These are phyloP conservation scores for Rhizopus arrhizus DNA, from an alignment of 371 early-diverging fungal species.

Conservation along the genomic window DNA sequence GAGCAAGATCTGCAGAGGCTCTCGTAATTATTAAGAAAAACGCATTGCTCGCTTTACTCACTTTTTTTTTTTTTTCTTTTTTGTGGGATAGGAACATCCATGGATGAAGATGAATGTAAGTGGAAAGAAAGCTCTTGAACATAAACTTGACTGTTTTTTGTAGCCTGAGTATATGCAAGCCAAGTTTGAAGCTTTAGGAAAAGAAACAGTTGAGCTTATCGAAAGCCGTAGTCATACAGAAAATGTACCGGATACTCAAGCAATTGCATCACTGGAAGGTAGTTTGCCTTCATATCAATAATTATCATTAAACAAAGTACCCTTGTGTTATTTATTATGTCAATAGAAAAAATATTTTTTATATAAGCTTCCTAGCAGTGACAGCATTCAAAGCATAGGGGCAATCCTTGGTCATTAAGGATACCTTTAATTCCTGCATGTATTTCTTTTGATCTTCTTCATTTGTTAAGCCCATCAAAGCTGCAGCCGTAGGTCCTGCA, in stretches of 20 bases:
- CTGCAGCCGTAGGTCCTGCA: background rate
- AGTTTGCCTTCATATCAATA: background rate
- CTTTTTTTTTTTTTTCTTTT: background rate
- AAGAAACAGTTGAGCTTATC: background rate
- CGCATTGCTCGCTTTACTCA: background rate
- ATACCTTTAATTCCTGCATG: background rate
- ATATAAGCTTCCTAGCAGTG: background rate
- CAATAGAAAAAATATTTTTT: too few species aligned
- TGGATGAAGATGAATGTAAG: slow-evolving; percentile 32
- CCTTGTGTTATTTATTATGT: too few species aligned
- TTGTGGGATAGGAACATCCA: slow-evolving; percentile 8
- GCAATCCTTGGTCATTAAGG: background rate
- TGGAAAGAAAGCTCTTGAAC: background rate
- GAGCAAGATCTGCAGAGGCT: slow-evolving; percentile 53
- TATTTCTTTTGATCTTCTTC: background rate
- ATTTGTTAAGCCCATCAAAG: background rate
- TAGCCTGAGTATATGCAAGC: background rate
- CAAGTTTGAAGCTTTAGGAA: background rate
- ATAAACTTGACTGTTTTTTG: background rate
- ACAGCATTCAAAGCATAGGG: background rate
- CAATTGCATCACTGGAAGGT: background rate
- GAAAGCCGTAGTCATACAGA: background rate
- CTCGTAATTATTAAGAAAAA: slow-evolving; percentile 7
- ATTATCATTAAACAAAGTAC: background rate
- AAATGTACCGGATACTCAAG: background rate